Base-by-base conservation (phyloP, 163 green algal species). In the Smithsoniella earleae region DNA sequence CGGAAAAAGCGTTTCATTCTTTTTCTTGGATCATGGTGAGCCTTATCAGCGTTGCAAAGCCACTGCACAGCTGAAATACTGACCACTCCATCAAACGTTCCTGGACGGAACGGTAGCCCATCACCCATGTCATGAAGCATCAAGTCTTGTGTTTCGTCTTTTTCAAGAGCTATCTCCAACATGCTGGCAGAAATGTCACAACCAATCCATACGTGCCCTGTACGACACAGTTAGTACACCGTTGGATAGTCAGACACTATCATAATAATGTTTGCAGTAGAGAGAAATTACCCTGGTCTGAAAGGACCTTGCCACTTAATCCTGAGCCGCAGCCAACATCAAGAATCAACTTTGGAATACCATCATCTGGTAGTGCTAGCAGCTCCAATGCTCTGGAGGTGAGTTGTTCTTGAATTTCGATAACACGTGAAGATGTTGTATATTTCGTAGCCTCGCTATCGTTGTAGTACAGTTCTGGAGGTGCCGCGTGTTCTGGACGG, bases 391-490 rank as follows among this genome's bases (percentile, higher is more conserved):
- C 93, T 2, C 94, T 85, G 65, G 92, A 74, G 3, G 89, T 95
- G 22, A 98, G 83, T 5, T 75, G 45, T 1, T 80, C 78, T 85
- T 91, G 82, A 10, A 77, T 54, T 20, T 69, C 30, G 2, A 78
- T 65, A 25, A 69, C 73, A 36, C 66, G 46, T 54, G 73, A 38
- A 18, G 18, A 58, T 36, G 85, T 89, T 0, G 94, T 98, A 81
- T 99, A 99, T 73, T 98, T 98, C 20, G 79, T 74, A 1, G 94
- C 92, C 73, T 98, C 94, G 1, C 83, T 82, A 27, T 95, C 89
- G 75, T 96, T 91, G 84, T 99, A 99, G 55, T 96, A 98, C 5
- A 97, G 82, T 31, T 98, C 91, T 2, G 94, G 89, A 2, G 94
- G 94, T 16, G 83, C 88, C 3, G 81, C 85, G 54, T 91, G 86